A percentile compares a stretch with the other conserved stretches of the same genome.
These are phyloP conservation scores for Alternaria ethzedia DNA, from an alignment of 2,329 filamentous ascomycete genomes.

Conservation along the genomic window DNA sequence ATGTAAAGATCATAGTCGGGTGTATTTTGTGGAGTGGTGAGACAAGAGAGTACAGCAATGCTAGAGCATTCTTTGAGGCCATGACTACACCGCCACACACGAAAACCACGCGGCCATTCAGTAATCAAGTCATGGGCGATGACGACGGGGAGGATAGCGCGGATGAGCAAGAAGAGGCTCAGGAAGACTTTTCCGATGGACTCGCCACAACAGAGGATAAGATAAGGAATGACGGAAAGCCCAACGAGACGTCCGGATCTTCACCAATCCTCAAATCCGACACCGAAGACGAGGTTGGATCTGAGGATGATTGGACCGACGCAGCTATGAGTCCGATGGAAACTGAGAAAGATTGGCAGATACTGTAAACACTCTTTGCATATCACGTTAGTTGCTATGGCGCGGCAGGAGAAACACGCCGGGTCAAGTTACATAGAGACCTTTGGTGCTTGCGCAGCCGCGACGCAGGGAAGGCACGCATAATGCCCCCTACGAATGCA, in stretches of 20 bases:
- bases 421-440: no score
- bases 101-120: not conserved
- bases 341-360: conserved; percentile 14
- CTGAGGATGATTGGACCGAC: conserved; percentile 15
- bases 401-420: no score
- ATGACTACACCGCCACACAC: not conserved
- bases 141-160: not conserved
- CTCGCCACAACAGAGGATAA: not conserved
- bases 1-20: conserved; percentile 13
- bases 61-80: conserved; percentile 8
- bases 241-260: not conserved
- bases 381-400: no score
- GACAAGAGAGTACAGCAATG: conserved; percentile 5
- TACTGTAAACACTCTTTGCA: not conserved
- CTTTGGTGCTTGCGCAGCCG: not conserved
- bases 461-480: not conserved
- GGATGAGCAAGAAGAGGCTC: not conserved
- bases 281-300: not conserved
- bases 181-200: not conserved
- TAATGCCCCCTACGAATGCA: not conserved
- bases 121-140: not conserved
- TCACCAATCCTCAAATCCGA: not conserved
- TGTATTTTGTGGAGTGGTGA: conserved; percentile 4
- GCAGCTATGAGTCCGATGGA: conserved; percentile 8
- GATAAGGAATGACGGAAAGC: not conserved